Evolutionary conservation across 164 flowering plant genomes (phyloP).

Genomic region (Vitis rupestris): DNA sequence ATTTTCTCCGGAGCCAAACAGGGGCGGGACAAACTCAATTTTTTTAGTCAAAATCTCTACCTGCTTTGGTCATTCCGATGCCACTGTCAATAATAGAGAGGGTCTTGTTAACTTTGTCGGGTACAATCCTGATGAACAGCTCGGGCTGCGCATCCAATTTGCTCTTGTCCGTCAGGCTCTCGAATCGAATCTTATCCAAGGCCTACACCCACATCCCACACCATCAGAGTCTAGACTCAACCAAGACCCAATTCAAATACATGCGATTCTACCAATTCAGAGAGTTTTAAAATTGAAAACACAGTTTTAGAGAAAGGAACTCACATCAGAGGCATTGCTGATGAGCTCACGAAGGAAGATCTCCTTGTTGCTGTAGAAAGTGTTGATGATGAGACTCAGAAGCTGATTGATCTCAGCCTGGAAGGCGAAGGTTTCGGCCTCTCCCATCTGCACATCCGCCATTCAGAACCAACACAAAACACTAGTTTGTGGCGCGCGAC

Average conservation of each 20-base stretch:
- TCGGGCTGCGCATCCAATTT: slow-evolving; percentile 73
- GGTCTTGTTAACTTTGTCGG: slow-evolving; percentile 65
- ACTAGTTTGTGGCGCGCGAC: background rate
- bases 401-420: slow-evolving; percentile 81
- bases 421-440: slow-evolving; percentile 62
- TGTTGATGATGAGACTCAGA: slow-evolving; percentile 75
- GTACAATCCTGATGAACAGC: slow-evolving; percentile 60
- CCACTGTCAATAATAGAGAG: slow-evolving; percentile 71
- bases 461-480: slow-evolving; percentile 6
- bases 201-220: slow-evolving; percentile 31
- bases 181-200: slow-evolving; percentile 67
- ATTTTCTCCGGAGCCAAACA: too few species aligned
- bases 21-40: too few species aligned
- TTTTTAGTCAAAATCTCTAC: slow-evolving; percentile 9
- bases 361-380: slow-evolving; percentile 86
- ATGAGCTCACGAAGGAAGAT: slow-evolving; percentile 81
- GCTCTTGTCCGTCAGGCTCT: slow-evolving; percentile 66
- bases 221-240: background rate
- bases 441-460: slow-evolving; percentile 48
- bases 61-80: slow-evolving; percentile 72
- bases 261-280: too few species aligned
- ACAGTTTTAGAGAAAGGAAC: background rate
- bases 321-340: slow-evolving; percentile 76
- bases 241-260: too few species aligned
- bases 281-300: background rate